Conservation (phyloP, 371 early-diverging fungal genomes). For the Mortierella sp. region DNA sequence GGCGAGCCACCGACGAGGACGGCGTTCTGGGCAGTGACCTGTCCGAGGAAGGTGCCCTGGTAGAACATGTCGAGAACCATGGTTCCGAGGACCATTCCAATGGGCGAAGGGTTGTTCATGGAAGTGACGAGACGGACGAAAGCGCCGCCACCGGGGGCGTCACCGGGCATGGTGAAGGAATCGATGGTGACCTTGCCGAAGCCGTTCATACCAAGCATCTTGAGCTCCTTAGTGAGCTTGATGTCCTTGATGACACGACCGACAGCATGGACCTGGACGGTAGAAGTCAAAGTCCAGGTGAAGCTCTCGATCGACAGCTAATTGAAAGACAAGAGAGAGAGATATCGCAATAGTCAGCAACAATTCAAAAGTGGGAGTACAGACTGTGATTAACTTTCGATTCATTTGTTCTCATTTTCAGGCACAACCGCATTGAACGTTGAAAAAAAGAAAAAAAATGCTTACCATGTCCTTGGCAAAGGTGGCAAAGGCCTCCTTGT, state of each 20-base stretch:
- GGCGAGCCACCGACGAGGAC: conserved; percentile 63
- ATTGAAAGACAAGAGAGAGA: background rate
- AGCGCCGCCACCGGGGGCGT: conserved; percentile 69
- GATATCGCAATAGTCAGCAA: conserved; percentile 5
- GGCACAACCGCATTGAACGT: background rate
- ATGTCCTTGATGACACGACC: conserved; percentile 58
- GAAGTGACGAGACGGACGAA: conserved; percentile 67
- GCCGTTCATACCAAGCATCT: conserved; percentile 65
- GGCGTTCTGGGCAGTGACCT: conserved; percentile 64
- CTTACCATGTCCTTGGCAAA: conserved; percentile 68
- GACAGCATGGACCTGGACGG: conserved; percentile 67
- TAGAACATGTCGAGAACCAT: conserved; percentile 68
- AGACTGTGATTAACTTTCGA: background rate
- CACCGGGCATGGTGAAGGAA: conserved; percentile 68
- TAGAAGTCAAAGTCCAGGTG: conserved; percentile 70
- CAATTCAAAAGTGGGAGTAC: background rate
- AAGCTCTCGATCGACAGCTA: conserved; percentile 57
- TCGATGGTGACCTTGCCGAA: conserved; percentile 67
- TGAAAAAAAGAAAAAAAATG: background rate
- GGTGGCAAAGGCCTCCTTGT: conserved; percentile 63
- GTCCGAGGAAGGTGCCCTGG: conserved; percentile 66
- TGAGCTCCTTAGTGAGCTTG: conserved; percentile 65
- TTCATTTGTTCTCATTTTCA: background rate
- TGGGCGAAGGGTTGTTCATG: conserved; percentile 70
- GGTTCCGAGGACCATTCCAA: conserved; percentile 71